A percentile compares a stretch with the other conserved stretches of the same genome.
These are phyloP conservation scores for Calonectria crousiana DNA, from an alignment of 2,329 filamentous ascomycete species.

Conservation along the genomic window DNA sequence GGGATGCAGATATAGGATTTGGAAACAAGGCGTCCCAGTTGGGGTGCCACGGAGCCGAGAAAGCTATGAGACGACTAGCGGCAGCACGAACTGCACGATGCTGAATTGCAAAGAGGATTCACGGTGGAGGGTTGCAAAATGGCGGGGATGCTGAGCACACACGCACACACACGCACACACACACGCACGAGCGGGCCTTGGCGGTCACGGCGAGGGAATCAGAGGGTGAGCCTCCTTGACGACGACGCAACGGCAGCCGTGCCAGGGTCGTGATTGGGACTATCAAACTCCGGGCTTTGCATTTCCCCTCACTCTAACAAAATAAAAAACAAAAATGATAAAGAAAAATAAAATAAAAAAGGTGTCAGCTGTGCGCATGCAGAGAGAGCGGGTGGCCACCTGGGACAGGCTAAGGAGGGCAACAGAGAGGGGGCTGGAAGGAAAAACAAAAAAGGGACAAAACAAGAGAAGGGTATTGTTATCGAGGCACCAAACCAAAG, in stretches of 20 bases:
- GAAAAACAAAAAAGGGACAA: background rate
- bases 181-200: too few species aligned
- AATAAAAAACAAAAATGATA: too few species aligned
- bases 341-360: background rate
- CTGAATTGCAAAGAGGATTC: background rate
- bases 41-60: background rate
- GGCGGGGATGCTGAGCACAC: background rate
- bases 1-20: background rate
- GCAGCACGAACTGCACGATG: background rate
- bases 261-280: background rate
- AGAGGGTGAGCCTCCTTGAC: background rate
- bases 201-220: background rate
- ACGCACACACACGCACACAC: background rate
- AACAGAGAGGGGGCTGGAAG: background rate
- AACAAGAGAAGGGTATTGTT: background rate
- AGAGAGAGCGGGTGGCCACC: background rate
- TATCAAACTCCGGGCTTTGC: background rate
- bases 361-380: constrained; percentile 4
- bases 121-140: constrained; percentile 4
- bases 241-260: background rate
- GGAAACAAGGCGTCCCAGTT: background rate
- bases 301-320: background rate
- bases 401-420: background rate
- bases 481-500: background rate
- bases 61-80: background rate